phyloP scores from a whole-genome alignment of 208 protist species.

The Naegleria lovaniensis region DNA sequence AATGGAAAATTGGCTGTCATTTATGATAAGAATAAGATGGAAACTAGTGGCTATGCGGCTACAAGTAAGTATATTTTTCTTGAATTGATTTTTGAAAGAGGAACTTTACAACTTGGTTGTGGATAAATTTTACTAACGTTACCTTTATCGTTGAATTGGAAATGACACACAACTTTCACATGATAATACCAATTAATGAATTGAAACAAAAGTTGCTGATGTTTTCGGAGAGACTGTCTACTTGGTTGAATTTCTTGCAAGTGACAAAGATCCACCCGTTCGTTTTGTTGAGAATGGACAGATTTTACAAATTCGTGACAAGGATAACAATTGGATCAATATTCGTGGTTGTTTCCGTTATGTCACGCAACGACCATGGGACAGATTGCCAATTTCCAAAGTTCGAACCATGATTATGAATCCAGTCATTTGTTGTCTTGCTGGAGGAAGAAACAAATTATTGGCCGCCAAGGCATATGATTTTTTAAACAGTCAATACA shows the following conservation, averaged over 20 bases:
- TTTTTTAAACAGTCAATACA: conserved; percentile 50
- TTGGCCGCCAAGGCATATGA: conserved; percentile 56
- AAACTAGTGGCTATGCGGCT: conserved; percentile 48
- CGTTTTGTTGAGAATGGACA: conserved; percentile 29
- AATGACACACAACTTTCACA: too few species aligned
- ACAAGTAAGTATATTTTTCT: too few species aligned
- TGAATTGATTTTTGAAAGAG: too few species aligned
- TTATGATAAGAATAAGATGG: conserved; percentile 61
- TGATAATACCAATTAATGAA: too few species aligned
- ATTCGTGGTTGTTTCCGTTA: conserved; percentile 52
- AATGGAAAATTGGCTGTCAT: conserved; percentile 53
- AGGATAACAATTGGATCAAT: conserved; percentile 37
- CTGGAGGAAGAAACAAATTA: conserved; percentile 59
- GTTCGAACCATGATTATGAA: conserved; percentile 52
- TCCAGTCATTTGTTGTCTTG: conserved; percentile 55
- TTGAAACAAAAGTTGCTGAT: conserved; percentile 31
- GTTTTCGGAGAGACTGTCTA: conserved; percentile 42
- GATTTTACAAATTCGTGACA: conserved; percentile 35
- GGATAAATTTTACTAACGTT: too few species aligned
- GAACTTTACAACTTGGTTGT: too few species aligned
- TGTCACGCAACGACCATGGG: conserved; percentile 61
- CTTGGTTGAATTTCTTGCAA: conserved; percentile 41
- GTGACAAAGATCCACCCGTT: conserved; percentile 34
- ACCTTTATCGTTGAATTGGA: too few species aligned
- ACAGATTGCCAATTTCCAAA: conserved; percentile 36